Base-by-base conservation (phyloP, 1,139 yeast genomes). In the Lodderomyces elongisporus region DNA sequence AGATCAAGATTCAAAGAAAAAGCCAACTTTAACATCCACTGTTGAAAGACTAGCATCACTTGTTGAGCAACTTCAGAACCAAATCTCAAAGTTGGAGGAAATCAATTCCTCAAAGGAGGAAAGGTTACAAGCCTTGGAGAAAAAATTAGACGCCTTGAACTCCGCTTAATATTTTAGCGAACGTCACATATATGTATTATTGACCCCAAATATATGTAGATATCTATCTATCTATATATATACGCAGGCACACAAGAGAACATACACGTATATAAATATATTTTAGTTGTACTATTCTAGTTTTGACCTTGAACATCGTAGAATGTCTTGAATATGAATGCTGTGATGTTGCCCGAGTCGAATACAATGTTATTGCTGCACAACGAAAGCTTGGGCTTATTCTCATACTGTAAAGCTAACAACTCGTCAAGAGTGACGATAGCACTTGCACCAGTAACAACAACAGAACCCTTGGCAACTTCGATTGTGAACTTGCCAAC, bases 401-500 rank as follows among this genome's bases (percentile, higher is more conserved):
- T 71, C 44, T 76, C 81, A 46, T 75, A 85, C 55, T 85, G 95
- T 40, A 72, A 68, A 31, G 74, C 74, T 40, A 87, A 65, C 36
- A 87, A 58, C 32, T 82, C 79, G 48, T 87, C 95, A 38, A 85
- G 59, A 0, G 84, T 67, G 14, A 83, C 49, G 10, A 66, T 62
- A 15, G 65, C 62, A 13, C 62, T 58, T 0, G 83, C 84, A 4
- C 82, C 84, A 3, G 71, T 68, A 25, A 68, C 52, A 32, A 52
- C 61, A 4, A 66, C 67, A 1, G 68, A 51, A 2, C 72, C 71
- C 39, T 49, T 54, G 1, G 74, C 74, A 37, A 55, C 85, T 35
- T 89, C 93, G 26, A 91, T 66, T 7, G 75, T 74, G 49, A 87
- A 85, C 16, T 70, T 70, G 1, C 91, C 93, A 6, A 77, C 79